Conservation (phyloP, 2,329 filamentous ascomycete species). For the Onygenales sp. region DNA sequence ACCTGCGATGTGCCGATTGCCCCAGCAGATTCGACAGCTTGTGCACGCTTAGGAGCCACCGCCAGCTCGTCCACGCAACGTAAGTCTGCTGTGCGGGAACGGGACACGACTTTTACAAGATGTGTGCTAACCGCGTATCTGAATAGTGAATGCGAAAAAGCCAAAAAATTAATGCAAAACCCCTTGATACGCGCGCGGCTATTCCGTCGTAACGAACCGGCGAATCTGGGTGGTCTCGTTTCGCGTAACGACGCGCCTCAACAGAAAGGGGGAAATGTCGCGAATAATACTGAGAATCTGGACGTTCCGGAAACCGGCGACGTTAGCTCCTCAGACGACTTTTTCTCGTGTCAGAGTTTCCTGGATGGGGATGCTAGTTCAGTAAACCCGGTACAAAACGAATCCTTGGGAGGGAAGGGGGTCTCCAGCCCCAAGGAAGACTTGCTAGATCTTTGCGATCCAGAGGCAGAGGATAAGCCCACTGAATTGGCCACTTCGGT, state of each 20-base stretch:
- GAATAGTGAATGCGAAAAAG: not conserved
- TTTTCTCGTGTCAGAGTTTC: too few species aligned
- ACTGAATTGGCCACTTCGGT: too few species aligned
- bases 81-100: not conserved
- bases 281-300: too few species aligned
- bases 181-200: not conserved
- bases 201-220: not conserved
- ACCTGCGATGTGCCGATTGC: not conserved
- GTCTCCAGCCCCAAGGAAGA: too few species aligned
- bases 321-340: too few species aligned
- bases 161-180: not conserved
- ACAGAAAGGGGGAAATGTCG: too few species aligned
- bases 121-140: not conserved
- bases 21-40: not conserved
- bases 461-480: too few species aligned
- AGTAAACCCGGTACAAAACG: too few species aligned
- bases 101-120: not conserved
- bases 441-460: too few species aligned
- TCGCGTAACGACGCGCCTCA: not conserved
- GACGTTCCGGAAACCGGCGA: too few species aligned
- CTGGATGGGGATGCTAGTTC: too few species aligned
- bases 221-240: not conserved
- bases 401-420: too few species aligned
- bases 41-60: not conserved
- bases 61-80: not conserved